Conservation (phyloP, 139 green algal genomes). For the Micromonas pusilla region DNA sequence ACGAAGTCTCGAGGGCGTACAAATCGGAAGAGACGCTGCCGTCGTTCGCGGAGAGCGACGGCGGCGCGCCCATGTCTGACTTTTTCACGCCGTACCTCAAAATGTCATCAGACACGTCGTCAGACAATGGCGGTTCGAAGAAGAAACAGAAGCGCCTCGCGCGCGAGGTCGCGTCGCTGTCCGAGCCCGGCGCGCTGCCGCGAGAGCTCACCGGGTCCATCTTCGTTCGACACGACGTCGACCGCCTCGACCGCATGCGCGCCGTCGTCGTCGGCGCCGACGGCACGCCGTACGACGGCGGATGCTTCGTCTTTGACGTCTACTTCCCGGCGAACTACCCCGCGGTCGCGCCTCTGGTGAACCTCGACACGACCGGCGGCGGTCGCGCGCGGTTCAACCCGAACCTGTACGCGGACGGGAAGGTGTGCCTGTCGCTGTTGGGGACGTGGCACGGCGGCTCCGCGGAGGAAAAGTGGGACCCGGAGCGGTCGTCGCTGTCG, state of each 20-base stretch:
- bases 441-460: slow-evolving; percentile 54
- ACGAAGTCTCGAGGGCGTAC: not conserved
- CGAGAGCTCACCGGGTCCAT: slow-evolving; percentile 38
- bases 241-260: slow-evolving; percentile 22
- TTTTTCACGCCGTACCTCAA: not conserved
- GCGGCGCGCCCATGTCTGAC: not conserved
- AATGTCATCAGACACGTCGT: not conserved
- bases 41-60: not conserved
- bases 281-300: slow-evolving; percentile 69
- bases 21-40: not conserved
- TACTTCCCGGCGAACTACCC: slow-evolving; percentile 70
- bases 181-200: slow-evolving; percentile 43
- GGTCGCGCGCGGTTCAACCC: slow-evolving; percentile 59
- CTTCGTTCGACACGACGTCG: slow-evolving; percentile 22
- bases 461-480: slow-evolving; percentile 42
- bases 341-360: slow-evolving; percentile 45
- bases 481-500: slow-evolving; percentile 47
- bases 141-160: not conserved
- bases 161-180: slow-evolving; percentile 23
- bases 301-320: slow-evolving; percentile 82
- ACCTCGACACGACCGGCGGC: slow-evolving; percentile 59
- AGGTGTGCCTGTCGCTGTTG: slow-evolving; percentile 65
- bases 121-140: not conserved
- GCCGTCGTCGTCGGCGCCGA: slow-evolving; percentile 46
- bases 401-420: slow-evolving; percentile 67